phyloP scores from a whole-genome alignment of 2,329 filamentous ascomycete genomes.

The Alternaria sp. region DNA sequence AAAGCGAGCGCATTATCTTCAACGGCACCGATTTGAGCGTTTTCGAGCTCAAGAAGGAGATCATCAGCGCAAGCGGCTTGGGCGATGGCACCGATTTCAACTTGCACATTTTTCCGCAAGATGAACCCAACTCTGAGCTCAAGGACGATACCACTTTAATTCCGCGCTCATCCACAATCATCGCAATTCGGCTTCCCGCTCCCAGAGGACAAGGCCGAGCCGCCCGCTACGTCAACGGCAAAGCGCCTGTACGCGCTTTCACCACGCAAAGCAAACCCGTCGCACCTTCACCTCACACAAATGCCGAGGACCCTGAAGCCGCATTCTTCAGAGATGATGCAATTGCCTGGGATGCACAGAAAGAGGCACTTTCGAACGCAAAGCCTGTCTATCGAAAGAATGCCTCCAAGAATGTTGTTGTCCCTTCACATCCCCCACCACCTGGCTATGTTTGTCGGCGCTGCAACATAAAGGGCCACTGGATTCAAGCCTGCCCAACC shows the following conservation, averaged over 20 bases:
- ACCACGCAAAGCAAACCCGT: no score
- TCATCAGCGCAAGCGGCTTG: conserved; percentile 90
- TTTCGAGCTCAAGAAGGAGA: conserved; percentile 98
- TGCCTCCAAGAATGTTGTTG: conserved; percentile 69
- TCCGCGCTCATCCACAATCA: conserved; percentile 89
- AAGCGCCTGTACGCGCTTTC: no score
- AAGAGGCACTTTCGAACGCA: conserved; percentile 84
- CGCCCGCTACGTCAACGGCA: conserved; percentile 93
- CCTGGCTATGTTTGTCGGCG: conserved; percentile 95
- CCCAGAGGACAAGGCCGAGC: conserved; percentile 87
- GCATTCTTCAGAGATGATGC: no score
- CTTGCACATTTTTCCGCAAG: conserved; percentile 90
- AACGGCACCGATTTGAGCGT: conserved; percentile 98
- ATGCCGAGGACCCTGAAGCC: conserved; percentile 80
- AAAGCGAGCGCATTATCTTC: conserved; percentile 91
- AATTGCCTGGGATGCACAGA: conserved; percentile 90
- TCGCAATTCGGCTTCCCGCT: conserved; percentile 85
- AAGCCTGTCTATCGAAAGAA: conserved; percentile 50
- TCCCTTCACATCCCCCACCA: conserved; percentile 91
- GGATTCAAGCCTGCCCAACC: conserved; percentile 98
- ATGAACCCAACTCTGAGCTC: conserved; percentile 86
- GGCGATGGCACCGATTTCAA: conserved; percentile 97
- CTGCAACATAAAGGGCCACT: conserved; percentile 97
- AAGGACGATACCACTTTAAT: conserved; percentile 99
- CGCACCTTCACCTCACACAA: no score